Percentiles rank a stretch among this genome's conserved stretches.
These are phyloP conservation scores for Tremella mesenterica DNA, from an alignment of 768 basidiomycete species.

Conservation along the genomic window DNA sequence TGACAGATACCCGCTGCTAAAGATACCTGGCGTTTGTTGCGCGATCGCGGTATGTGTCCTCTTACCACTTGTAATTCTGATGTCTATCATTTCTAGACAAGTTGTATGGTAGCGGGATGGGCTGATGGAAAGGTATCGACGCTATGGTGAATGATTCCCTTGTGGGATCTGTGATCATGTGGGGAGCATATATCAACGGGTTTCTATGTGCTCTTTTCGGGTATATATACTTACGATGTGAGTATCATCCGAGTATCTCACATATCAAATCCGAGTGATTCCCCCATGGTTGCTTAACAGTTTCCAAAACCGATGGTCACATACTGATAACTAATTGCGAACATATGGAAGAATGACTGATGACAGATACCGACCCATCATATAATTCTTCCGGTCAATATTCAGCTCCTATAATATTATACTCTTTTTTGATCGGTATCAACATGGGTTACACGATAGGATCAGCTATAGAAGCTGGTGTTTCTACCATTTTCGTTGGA, in stretches of 20 bases:
- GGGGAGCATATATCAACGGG: slow-evolving; percentile 61
- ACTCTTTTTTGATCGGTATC: slow-evolving; percentile 71
- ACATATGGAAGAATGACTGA: neutral
- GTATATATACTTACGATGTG: slow-evolving; percentile 66
- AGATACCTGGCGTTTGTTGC: slow-evolving; percentile 70
- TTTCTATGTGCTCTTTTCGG: slow-evolving; percentile 64
- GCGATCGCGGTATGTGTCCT: slow-evolving; percentile 53
- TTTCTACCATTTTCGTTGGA: slow-evolving; percentile 83
- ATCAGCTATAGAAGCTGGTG: slow-evolving; percentile 58
- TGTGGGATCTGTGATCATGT: slow-evolving; percentile 50
- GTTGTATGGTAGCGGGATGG: too few species aligned
- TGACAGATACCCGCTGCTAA: slow-evolving; percentile 70
- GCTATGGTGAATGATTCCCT: slow-evolving; percentile 75
- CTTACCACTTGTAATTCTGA: slow-evolving; percentile 3
- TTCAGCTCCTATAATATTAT: slow-evolving; percentile 66
- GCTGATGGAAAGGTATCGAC: slow-evolving; percentile 60
- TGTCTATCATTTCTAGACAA: too few species aligned
- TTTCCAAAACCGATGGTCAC: slow-evolving; percentile 1
- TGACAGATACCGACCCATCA: slow-evolving; percentile 59
- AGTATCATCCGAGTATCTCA: too few species aligned
- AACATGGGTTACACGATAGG: slow-evolving; percentile 43
- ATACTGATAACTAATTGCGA: too few species aligned
- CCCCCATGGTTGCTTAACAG: neutral
- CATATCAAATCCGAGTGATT: too few species aligned
- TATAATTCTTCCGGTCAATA: slow-evolving; percentile 69